Evolutionary conservation across 345 rosid species (phyloP).

Genomic region (Kernera saxatilis): DNA sequence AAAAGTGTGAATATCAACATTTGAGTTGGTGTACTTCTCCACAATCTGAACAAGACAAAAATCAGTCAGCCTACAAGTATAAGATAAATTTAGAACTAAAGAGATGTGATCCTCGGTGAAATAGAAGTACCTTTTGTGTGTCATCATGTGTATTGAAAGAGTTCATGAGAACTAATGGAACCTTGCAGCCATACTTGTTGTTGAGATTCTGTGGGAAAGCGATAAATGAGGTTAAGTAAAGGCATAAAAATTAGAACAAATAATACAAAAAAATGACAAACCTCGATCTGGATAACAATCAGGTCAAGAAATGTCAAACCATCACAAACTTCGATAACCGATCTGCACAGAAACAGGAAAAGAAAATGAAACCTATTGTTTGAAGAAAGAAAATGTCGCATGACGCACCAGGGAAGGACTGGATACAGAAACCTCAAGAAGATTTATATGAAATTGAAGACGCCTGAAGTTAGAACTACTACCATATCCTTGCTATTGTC

Average conservation of each 20-base stretch:
- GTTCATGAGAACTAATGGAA: conserved; percentile 93
- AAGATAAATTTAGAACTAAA: not conserved
- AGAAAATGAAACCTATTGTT: not conserved
- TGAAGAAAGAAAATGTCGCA: not conserved
- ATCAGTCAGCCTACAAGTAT: not conserved
- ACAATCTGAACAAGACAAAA: conserved; percentile 48
- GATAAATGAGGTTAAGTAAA: not conserved
- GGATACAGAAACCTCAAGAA: not conserved
- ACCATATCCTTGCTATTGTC: not conserved
- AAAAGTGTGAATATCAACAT: conserved; percentile 74
- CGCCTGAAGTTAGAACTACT: not conserved
- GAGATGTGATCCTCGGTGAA: not conserved
- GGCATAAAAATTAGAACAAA: not conserved
- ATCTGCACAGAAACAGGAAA: conserved; percentile 39
- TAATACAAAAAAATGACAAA: conserved; percentile 3
- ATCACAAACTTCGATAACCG: conserved; percentile 92
- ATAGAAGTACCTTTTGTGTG: conserved; percentile 58
- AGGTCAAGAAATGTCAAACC: conserved; percentile 94
- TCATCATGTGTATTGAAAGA: conserved; percentile 97
- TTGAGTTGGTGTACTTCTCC: conserved; percentile 70
- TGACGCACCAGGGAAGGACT: not conserved
- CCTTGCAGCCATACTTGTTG: conserved; percentile 71
- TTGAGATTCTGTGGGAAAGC: conserved; percentile 54
- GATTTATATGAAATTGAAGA: not conserved
- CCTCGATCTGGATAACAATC: conserved; percentile 93